Percentiles rank a stretch among this genome's conserved stretches.
phyloP scores from a whole-genome alignment of 2,329 filamentous ascomycete genomes.

The Pestalotiopsis sp. region DNA sequence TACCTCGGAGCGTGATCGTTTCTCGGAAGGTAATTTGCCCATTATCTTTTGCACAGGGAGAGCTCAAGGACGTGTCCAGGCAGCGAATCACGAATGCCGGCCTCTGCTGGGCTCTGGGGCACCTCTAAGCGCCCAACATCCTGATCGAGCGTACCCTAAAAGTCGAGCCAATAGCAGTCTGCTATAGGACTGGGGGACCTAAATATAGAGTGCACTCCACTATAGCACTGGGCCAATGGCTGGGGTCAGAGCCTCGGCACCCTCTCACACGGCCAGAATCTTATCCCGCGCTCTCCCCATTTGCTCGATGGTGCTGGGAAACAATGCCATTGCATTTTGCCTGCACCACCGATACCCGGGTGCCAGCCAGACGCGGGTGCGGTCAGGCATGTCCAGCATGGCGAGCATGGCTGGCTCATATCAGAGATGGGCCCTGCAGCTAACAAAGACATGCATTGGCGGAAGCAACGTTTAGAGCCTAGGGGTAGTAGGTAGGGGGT shows the following conservation, averaged over 20 bases:
- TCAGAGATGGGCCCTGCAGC: no score
- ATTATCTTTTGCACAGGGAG: not conserved
- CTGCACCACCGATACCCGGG: not conserved
- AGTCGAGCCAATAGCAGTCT: not conserved
- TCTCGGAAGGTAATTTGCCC: slow-evolving; percentile 13
- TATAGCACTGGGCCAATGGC: not conserved
- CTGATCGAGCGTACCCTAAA: not conserved
- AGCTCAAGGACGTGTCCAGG: not conserved
- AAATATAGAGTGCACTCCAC: slow-evolving; percentile 16
- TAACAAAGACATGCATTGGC: no score
- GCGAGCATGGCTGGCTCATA: not conserved
- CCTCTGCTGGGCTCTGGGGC: not conserved
- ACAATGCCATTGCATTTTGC: not conserved
- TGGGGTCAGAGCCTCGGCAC: not conserved
- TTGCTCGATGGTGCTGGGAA: slow-evolving; percentile 9
- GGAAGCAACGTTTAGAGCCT: no score
- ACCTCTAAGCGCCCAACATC: slow-evolving; percentile 7
- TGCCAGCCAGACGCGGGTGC: not conserved
- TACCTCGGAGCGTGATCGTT: slow-evolving; percentile 2
- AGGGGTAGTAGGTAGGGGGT: no score
- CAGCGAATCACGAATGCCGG: slow-evolving; percentile 4
- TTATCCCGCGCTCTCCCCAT: slow-evolving; percentile 11
- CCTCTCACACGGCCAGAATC: not conserved
- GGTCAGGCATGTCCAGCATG: not conserved
- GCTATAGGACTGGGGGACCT: not conserved